Conservation (phyloP, 257 asterid genomes). For the Plectranthus barbatus region DNA sequence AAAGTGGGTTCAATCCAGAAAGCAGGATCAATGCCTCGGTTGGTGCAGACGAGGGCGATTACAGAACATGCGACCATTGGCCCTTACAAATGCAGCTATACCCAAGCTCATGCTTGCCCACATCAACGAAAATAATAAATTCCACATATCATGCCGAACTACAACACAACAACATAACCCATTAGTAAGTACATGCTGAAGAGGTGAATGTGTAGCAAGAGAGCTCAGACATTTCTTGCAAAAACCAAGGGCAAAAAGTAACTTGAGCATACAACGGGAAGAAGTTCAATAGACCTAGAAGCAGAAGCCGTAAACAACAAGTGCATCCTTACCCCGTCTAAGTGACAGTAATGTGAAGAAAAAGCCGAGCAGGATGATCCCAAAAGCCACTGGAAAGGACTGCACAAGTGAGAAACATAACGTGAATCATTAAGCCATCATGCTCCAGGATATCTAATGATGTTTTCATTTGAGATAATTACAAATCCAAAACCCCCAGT, state of each 20-base stretch:
- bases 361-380: slow-evolving; percentile 55
- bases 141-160: slow-evolving; percentile 64
- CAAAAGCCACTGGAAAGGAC: slow-evolving; percentile 81
- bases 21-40: slow-evolving; percentile 43
- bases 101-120: slow-evolving; percentile 91
- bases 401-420: slow-evolving; percentile 28
- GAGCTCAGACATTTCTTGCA: too few relatives aligned
- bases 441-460: too few relatives aligned
- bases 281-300: background rate
- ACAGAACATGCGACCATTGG: slow-evolving; percentile 87
- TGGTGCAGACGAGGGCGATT: slow-evolving; percentile 95
- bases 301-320: slow-evolving; percentile 1
- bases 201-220: background rate
- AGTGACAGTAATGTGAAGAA: slow-evolving; percentile 69
- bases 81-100: slow-evolving; percentile 69
- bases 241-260: too few relatives aligned
- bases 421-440: slow-evolving; percentile 2
- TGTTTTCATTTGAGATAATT: background rate
- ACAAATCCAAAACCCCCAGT: background rate
- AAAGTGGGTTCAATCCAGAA: background rate
- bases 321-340: slow-evolving; percentile 62
- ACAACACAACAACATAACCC: slow-evolving; percentile 15
- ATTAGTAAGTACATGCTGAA: background rate
- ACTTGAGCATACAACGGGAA: too few relatives aligned
- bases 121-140: slow-evolving; percentile 61